Evolutionary conservation across 2,329 filamentous ascomycete genomes (phyloP).

Genomic region (Beauveria sp.): DNA sequence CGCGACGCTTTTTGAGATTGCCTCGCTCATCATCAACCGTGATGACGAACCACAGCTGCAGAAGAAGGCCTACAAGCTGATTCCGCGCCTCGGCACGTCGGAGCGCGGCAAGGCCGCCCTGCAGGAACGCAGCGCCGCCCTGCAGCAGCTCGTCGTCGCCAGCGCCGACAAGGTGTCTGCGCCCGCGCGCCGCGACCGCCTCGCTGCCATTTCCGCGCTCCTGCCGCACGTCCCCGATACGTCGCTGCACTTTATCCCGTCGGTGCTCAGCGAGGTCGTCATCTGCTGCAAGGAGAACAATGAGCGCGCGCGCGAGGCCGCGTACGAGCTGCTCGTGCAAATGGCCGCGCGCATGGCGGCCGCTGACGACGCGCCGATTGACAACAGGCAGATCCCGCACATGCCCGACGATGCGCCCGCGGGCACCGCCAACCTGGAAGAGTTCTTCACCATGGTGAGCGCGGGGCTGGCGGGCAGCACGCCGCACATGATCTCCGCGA

Average conservation of each 20-base stretch:
- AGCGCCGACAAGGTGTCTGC: conserved; percentile 80
- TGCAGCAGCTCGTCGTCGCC: conserved; percentile 73
- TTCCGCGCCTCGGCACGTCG: conserved; percentile 80
- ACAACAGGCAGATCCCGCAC: conserved; percentile 78
- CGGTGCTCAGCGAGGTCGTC: conserved; percentile 86
- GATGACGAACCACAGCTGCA: conserved; percentile 84
- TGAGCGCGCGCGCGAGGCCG: conserved; percentile 80
- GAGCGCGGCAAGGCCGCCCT: conserved; percentile 70
- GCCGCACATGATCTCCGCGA: conserved; percentile 94
- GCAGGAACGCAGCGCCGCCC: conserved; percentile 63
- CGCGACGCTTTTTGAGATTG: conserved; percentile 75
- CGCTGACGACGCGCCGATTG: conserved; percentile 63
- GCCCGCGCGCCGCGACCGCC: conserved; percentile 77
- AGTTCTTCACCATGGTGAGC: conserved; percentile 97
- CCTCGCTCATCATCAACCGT: conserved; percentile 72
- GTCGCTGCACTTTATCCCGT: conserved; percentile 87
- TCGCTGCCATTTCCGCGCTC: conserved; percentile 74
- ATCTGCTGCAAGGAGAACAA: conserved; percentile 97
- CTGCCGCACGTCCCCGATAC: conserved; percentile 68
- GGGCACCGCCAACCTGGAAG: conserved; percentile 76
- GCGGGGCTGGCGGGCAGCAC: conserved; percentile 88
- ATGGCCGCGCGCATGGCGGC: conserved; percentile 73
- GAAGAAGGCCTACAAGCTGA: conserved; percentile 98
- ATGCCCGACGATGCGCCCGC: conserved; percentile 76
- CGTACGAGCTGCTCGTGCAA: conserved; percentile 81